Conservation (phyloP, 495 filamentous ascomycete genomes). For the Aspergillus cavernicola region DNA sequence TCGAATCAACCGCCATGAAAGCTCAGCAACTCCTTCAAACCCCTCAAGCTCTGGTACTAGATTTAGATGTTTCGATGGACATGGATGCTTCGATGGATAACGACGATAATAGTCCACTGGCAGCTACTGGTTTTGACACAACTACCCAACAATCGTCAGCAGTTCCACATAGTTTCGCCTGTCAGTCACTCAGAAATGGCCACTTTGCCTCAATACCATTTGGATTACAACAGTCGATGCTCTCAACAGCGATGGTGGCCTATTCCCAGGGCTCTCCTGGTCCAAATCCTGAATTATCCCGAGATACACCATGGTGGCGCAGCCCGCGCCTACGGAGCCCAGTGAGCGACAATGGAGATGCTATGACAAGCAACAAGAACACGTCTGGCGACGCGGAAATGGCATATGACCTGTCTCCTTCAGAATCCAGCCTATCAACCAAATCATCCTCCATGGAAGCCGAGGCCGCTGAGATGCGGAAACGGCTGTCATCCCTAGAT, state of each 20-base stretch:
- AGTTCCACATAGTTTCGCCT: not conserved
- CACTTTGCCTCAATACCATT: not conserved
- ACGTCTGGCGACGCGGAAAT: constrained; percentile 21
- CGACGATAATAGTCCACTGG: constrained; percentile 25
- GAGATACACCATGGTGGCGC: constrained; percentile 41
- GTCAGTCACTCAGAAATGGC: not conserved
- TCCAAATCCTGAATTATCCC: constrained; percentile 5
- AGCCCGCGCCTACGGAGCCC: constrained; percentile 65
- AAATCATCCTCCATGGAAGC: not conserved
- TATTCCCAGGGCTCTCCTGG: not conserved
- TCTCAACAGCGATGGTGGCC: not conserved
- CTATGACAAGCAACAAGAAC: constrained; percentile 35
- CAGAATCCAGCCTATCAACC: constrained; percentile 1
- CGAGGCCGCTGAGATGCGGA: constrained; percentile 7
- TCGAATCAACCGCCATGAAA: not conserved
- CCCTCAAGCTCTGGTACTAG: constrained; percentile 1
- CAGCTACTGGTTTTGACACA: not conserved
- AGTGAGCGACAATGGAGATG: constrained; percentile 63
- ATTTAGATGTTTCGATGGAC: constrained; percentile 34
- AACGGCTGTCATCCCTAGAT: not conserved
- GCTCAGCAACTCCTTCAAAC: not conserved
- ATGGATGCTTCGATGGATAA: constrained; percentile 41
- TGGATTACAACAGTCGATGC: constrained; percentile 10
- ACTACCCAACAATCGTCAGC: not conserved
- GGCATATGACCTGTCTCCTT: constrained; percentile 10